Base-by-base conservation (phyloP, 768 basidiomycete species). In the Trametopsis cervina region DNA sequence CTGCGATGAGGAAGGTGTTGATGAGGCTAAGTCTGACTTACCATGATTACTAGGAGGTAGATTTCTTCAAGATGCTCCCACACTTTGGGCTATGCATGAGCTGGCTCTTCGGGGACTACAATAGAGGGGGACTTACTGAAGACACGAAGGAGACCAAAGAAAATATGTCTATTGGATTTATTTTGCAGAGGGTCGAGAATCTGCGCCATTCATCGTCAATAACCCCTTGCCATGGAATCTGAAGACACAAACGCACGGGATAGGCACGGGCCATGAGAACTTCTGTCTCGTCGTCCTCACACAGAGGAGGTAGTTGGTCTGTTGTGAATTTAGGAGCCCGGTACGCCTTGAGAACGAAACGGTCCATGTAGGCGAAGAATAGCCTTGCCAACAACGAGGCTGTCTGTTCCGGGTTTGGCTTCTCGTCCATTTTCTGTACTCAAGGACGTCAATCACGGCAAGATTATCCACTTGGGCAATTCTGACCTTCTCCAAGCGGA, bases 281-380 rank as follows among this genome's bases (percentile, higher is more conserved):
- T 17, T 55, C 54, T 10, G 60, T 58, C n/a, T 49, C 49, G 44
- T 69, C 66, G 40, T 68, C 68, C 53, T 80, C 77, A 2, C 75
- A 69, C 22, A 80, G 55, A 2, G 69, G 68, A 21, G 75, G 77
- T 1, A 73, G 49, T 41, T 63, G 49, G 4, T 69, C 65, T 33
- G 60, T 61, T 1, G 71, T 52, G 1, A 79, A 52, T 53, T 73
- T 72, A 2, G 65, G 44, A 7, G 68, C 54, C 21, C 63, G 57
- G 48, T 66, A 66, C 0, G 69, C 74, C 10, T 58, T 47, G 36
- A 65, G 63, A 17, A 81, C 60, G 21, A 74, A 57, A 4, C 68
- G 67, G 52, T 82, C 76, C 51, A 83, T 61, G 61, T 71, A 83
- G 22, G 64, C 63, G 57, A 69, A 81, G 2, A 67, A 58, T 13